Evolutionary conservation across 176 grass and related monocot genomes (phyloP), one percentile per base, ranked within the genome.

Genomic region (Phragmites australis): DNA sequence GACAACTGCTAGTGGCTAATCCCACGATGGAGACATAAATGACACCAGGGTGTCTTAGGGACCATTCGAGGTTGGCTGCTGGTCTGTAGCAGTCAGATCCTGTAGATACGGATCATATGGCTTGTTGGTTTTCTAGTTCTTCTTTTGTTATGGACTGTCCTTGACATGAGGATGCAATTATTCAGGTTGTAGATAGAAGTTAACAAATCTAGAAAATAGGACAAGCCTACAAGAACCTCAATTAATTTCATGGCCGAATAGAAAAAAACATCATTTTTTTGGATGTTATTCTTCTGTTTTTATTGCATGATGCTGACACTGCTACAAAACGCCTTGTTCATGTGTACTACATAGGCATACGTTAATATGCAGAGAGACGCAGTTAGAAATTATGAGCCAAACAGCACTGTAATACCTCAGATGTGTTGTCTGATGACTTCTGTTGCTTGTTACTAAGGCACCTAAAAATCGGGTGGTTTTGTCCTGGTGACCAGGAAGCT

Each of bases 1-100:
- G 82, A 82, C 78, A 85, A 40, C 59, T 85, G 78, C 49, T 82
- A 73, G 78, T 89, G 72, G 75, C 41, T 89, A 82, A 82, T 82
- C 18, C 66, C 78, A 59, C 6, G 56, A 78, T 22, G 57, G 78
- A 58, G 72, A 78, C 78, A 82, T 82, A 86, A 81, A 70, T 85
- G 71, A 37, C 22, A 27, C 12, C 80, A 80, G 70, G 45, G 68
- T 73, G 30, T 41, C 65, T 84, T 82, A 77, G 47, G 72, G 77
- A 72, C 87, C 77, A 85, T 81, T 77, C 68, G 78, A 85, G 56
- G 64, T 65, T 81, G 77, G 55, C 21, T 54, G 82, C 77, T 86
- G 83, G 71, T 77, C 65, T 59, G 49, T 72, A 77, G 82, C 83
- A 86, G 49, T 56, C 83, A 89, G 72, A 82, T 22, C 54, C 77